Conservation (phyloP, 306 rosid genomes). For the Begonia peltatifolia region DNA sequence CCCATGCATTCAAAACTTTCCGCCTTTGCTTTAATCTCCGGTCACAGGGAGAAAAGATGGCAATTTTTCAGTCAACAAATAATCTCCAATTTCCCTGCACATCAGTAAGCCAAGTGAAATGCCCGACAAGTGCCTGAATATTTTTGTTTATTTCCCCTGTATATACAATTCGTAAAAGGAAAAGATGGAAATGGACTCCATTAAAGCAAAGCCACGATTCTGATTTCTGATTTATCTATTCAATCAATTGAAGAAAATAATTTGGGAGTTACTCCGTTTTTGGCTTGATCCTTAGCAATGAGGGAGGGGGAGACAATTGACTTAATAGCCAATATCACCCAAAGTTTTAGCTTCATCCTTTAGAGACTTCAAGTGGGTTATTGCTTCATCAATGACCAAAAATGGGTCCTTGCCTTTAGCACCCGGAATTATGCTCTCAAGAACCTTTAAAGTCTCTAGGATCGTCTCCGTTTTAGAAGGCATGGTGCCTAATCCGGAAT, state of each 20-base stretch:
- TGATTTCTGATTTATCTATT: conserved; percentile 21
- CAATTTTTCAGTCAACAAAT: conserved; percentile 34
- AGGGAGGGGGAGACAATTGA: conserved; percentile 1
- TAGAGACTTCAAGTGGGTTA: conserved; percentile 53
- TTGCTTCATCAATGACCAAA: conserved; percentile 54
- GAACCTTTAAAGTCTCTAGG: conserved; percentile 38
- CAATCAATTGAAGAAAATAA: conserved; percentile 20
- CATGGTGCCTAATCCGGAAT: conserved; percentile 14
- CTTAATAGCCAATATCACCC: conserved; percentile 21
- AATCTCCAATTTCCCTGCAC: conserved; percentile 14
- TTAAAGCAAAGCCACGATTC: conserved; percentile 16
- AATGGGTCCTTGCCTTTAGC: conserved; percentile 66
- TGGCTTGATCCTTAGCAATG: conserved; percentile 11
- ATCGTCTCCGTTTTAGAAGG: conserved; percentile 36
- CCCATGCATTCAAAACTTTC: conserved; percentile 35
- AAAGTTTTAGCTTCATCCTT: conserved; percentile 33
- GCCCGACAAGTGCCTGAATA: conserved; percentile 9
- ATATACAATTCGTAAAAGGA: conserved; percentile 21
- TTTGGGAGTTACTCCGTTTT: conserved; percentile 12
- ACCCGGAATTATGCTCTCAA: conserved; percentile 65
- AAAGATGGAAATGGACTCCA: conserved; percentile 15
- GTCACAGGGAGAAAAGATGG: conserved; percentile 31
- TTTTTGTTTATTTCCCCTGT: conserved; percentile 32
- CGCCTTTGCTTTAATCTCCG: conserved; percentile 25
- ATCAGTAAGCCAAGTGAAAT: conserved; percentile 20